phyloP scores from a whole-genome alignment of 352 stramenopile genomes.

The Globisporangium carolinianum region DNA sequence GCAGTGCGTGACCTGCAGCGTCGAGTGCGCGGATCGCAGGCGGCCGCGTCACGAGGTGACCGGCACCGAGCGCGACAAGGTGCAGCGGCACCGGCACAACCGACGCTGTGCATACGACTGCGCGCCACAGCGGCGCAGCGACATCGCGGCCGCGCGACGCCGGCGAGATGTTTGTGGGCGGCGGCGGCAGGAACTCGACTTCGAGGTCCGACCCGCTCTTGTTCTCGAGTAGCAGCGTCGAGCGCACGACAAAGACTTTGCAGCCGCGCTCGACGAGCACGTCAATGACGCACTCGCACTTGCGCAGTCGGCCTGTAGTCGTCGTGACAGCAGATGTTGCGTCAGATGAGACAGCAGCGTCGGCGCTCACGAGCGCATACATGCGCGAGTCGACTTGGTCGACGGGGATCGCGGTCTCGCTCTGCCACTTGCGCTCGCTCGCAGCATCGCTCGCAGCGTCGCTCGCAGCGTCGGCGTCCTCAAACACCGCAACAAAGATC shows the following conservation, averaged over 20 bases:
- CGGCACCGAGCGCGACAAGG: conserved; percentile 62
- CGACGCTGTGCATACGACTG: conserved; percentile 48
- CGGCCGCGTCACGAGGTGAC: conserved; percentile 66
- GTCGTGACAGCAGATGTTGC: background rate
- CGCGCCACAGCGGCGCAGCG: conserved; percentile 49
- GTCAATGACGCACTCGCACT: conserved; percentile 84
- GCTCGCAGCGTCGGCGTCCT: background rate
- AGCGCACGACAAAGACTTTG: conserved; percentile 85
- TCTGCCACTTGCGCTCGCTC: conserved; percentile 47
- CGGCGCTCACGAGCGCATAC: conserved; percentile 68
- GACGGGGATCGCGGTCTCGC: conserved; percentile 67
- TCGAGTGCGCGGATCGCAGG: conserved; percentile 43
- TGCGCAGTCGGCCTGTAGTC: conserved; percentile 24
- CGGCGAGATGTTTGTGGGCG: conserved; percentile 30
- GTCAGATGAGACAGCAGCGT: conserved; percentile 34
- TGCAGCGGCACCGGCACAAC: conserved; percentile 65
- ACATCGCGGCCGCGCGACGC: conserved; percentile 22
- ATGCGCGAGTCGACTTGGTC: conserved; percentile 80
- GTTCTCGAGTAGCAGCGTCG: conserved; percentile 75
- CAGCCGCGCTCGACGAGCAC: conserved; percentile 80
- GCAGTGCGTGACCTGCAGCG: conserved; percentile 14
- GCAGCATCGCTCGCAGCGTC: background rate
- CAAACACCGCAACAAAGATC: conserved; percentile 57
- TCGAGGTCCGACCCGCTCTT: conserved; percentile 80
- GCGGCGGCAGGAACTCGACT: conserved; percentile 71